Conservation (phyloP, 176 grass and related monocot genomes). For the Dendrocalamus sinicus region DNA sequence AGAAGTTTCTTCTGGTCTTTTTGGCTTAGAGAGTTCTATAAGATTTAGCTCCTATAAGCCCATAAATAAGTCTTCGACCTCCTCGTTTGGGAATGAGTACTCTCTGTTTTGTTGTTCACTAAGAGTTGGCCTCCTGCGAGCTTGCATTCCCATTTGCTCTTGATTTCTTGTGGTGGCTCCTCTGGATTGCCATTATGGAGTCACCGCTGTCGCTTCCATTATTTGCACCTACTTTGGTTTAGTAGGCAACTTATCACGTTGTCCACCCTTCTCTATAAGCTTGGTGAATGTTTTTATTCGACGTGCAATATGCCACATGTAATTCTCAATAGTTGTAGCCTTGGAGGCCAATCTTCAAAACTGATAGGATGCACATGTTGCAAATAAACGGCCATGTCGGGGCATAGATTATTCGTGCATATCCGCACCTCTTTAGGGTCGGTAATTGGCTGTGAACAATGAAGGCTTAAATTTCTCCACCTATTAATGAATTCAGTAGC, state of each 20-base stretch:
- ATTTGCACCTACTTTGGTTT: background rate
- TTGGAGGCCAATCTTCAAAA: constrained; percentile 1
- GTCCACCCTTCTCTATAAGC: background rate
- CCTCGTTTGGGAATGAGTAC: background rate
- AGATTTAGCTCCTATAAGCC: background rate
- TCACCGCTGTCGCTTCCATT: background rate
- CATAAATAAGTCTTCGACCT: background rate
- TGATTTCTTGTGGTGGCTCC: background rate
- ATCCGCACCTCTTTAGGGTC: background rate
- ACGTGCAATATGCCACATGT: background rate
- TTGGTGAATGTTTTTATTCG: background rate
- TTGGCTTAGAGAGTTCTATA: background rate
- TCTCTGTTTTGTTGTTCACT: background rate
- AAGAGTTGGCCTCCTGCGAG: background rate
- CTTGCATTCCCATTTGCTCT: rapidly evolving
- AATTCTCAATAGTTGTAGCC: background rate
- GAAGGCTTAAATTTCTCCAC: background rate
- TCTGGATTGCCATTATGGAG: rapidly evolving
- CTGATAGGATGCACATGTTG: background rate
- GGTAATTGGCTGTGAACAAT: background rate
- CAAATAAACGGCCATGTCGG: background rate
- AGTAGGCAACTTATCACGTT: background rate
- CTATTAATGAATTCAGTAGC: background rate
- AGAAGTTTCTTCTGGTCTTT: background rate
- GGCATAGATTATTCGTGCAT: background rate